phyloP scores from a whole-genome alignment of 176 grass and related monocot genomes.

The Carex cristatella region DNA sequence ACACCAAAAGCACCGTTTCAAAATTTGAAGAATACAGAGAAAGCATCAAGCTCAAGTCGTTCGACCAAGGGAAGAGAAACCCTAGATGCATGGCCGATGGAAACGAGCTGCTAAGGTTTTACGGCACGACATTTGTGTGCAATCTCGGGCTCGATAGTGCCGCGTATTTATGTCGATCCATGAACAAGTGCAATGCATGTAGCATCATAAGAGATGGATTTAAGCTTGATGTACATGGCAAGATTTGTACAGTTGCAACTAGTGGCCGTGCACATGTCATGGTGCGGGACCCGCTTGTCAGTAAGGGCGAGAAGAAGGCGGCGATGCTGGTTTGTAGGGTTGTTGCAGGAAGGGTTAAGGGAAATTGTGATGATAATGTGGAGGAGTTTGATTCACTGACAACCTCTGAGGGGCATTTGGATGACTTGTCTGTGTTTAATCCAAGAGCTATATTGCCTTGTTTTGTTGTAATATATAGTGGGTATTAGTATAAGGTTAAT shows the following conservation, averaged over 20 bases:
- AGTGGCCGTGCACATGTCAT: constrained; percentile 57
- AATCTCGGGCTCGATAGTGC: constrained; percentile 32
- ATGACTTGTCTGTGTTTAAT: constrained; percentile 68
- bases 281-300: neutral
- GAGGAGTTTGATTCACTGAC: constrained; percentile 43
- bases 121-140: constrained; percentile 59
- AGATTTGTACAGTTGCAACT: constrained; percentile 54
- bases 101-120: constrained; percentile 81
- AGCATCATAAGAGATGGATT: constrained; percentile 67
- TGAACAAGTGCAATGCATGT: constrained; percentile 48
- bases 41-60: constrained; percentile 49
- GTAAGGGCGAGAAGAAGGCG: constrained; percentile 38
- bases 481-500: constrained; percentile 31
- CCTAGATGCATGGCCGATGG: constrained; percentile 80
- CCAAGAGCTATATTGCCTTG: constrained; percentile 72
- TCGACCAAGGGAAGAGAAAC: constrained; percentile 40
- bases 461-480: constrained; percentile 80
- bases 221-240: constrained; percentile 48
- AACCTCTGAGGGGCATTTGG: constrained; percentile 40
- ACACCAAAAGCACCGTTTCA: constrained; percentile 41
- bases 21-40: constrained; percentile 85
- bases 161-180: constrained; percentile 41
- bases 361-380: constrained; percentile 7
- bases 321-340: constrained; percentile 90
- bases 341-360: constrained; percentile 77